Conservation (phyloP, 2,329 filamentous ascomycete genomes). For the Aspergillus eucalypticola region DNA sequence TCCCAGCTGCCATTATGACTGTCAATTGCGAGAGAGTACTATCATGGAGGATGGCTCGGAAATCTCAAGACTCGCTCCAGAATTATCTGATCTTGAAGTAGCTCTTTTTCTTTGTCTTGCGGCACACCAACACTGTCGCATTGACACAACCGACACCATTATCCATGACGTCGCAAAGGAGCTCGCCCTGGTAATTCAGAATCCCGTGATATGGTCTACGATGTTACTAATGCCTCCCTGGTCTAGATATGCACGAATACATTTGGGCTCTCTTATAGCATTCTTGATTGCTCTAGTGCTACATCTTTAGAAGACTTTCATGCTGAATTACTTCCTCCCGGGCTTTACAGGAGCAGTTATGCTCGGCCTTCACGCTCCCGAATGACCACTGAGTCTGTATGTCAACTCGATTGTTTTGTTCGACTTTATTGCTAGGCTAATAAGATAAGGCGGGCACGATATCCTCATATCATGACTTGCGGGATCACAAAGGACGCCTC, state of each 20-base stretch:
- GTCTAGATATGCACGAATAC: slow-evolving; percentile 66
- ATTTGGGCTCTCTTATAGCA: slow-evolving; percentile 70
- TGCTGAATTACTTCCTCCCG: slow-evolving; percentile 61
- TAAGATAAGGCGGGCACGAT: neutral
- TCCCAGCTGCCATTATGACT: slow-evolving; percentile 5
- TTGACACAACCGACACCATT: slow-evolving; percentile 66
- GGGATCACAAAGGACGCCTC: neutral
- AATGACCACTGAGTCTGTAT: slow-evolving; percentile 2
- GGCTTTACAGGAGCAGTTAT: slow-evolving; percentile 21
- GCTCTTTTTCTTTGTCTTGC: slow-evolving; percentile 80
- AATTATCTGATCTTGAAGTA: slow-evolving; percentile 83
- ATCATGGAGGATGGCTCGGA: slow-evolving; percentile 28
- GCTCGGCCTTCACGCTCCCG: neutral
- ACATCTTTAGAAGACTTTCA: slow-evolving; percentile 83
- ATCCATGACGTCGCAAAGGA: slow-evolving; percentile 72
- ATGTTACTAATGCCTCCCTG: slow-evolving; percentile 3
- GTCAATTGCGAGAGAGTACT: neutral
- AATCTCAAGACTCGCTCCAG: slow-evolving; percentile 69
- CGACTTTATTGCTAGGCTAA: neutral
- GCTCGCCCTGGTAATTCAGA: slow-evolving; percentile 62
- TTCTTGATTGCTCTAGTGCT: slow-evolving; percentile 70
- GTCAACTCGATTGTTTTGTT: slow-evolving; percentile 17
- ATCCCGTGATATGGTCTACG: neutral
- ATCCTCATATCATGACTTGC: neutral
- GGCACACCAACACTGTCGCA: slow-evolving; percentile 81